phyloP scores from a whole-genome alignment of 225 moss, liverwort and hornwort genomes.

The Takakia lepidozioides region DNA sequence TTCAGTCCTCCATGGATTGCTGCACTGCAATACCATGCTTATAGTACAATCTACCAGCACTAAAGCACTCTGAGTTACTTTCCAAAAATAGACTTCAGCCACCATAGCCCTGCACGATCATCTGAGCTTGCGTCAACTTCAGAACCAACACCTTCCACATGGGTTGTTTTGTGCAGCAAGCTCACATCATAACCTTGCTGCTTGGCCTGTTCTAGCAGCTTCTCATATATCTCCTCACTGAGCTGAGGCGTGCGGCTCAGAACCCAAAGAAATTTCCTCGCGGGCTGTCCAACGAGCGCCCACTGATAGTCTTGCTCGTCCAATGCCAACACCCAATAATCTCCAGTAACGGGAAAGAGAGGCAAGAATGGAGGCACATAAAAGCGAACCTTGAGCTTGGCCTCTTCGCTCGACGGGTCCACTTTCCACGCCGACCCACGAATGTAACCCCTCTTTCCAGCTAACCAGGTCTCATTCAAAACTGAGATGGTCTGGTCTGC shows the following conservation, averaged over 20 bases:
- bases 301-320: conserved; percentile 56
- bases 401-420: conserved; percentile 44
- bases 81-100: conserved; percentile 43
- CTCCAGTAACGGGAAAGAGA: conserved; percentile 62
- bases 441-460: conserved; percentile 55
- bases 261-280: conserved; percentile 69
- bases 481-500: conserved; percentile 56
- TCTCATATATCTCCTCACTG: conserved; percentile 32
- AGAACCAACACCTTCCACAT: conserved; percentile 31
- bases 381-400: conserved; percentile 67
- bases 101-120: conserved; percentile 49
- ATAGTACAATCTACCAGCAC: too few relatives aligned
- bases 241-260: conserved; percentile 34
- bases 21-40: too few relatives aligned
- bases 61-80: too few relatives aligned
- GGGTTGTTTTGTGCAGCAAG: conserved; percentile 25
- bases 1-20: too few relatives aligned
- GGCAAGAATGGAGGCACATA: conserved; percentile 76
- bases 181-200: conserved; percentile 31
- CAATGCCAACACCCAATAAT: conserved; percentile 77
- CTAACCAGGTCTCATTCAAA: conserved; percentile 66
- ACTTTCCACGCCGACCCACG: conserved; percentile 63
- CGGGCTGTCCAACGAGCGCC: conserved; percentile 77
- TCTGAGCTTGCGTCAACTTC: conserved; percentile 3
- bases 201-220: conserved; percentile 29